phyloP scores from a whole-genome alignment of 768 basidiomycete genomes.

The Mycena olivaceomarginata region DNA sequence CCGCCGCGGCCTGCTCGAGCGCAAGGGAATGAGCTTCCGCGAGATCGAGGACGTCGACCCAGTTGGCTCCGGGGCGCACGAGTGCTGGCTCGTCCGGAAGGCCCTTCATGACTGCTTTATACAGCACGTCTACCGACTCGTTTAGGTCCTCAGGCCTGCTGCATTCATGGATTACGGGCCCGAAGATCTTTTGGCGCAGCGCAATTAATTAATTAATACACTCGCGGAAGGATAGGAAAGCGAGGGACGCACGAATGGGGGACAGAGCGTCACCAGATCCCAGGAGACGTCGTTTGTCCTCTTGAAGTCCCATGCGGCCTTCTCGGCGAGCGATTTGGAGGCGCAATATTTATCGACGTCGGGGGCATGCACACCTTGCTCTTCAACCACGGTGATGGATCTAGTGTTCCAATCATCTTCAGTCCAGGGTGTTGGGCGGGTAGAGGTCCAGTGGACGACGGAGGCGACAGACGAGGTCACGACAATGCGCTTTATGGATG shows the following conservation, averaged over 20 bases:
- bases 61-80: slow-evolving; percentile 9
- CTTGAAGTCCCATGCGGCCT: slow-evolving; percentile 13
- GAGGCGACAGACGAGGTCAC: neutral
- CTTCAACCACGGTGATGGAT: slow-evolving; percentile 6
- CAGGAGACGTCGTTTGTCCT: neutral
- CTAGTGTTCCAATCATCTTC: slow-evolving; percentile 3
- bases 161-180: slow-evolving; percentile 8
- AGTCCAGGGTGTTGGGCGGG: neutral
- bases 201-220: slow-evolving; percentile 7
- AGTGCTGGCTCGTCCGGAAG: slow-evolving; percentile 10
- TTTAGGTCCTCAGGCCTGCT: slow-evolving; percentile 3
- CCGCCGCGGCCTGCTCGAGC: slow-evolving; percentile 13
- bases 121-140: slow-evolving; percentile 17
- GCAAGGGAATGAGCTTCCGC: slow-evolving; percentile 7
- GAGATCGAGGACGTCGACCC: slow-evolving; percentile 18
- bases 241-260: neutral
- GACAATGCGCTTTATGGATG: neutral
- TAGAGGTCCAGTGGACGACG: neutral
- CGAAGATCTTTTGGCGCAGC: slow-evolving; percentile 15
- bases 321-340: slow-evolving; percentile 10
- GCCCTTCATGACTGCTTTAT: slow-evolving; percentile 20
- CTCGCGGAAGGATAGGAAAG: neutral
- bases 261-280: slow-evolving; percentile 20
- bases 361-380: slow-evolving; percentile 2
- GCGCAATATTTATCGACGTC: slow-evolving; percentile 22